Conservation (phyloP, 73 alveolate species). For the Tetrahymena elliotti region DNA sequence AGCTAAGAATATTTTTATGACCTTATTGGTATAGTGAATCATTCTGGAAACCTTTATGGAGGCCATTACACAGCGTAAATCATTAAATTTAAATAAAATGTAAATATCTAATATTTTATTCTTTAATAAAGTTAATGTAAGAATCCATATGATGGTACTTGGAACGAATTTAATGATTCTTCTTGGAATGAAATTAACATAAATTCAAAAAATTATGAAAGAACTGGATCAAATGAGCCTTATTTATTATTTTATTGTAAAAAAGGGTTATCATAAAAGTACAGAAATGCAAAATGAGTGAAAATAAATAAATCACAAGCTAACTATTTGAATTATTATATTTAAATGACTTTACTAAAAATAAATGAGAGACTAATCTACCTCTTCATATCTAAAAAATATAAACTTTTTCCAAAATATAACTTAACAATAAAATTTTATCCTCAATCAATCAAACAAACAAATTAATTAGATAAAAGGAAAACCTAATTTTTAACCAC, state of each 20-base stretch:
- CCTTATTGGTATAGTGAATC: constrained; percentile 31
- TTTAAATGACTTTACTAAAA: not conserved
- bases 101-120: not conserved
- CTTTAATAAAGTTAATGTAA: constrained; percentile 12
- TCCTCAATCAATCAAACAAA: no score
- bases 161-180: constrained; percentile 33
- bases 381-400: not conserved
- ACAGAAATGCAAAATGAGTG: not conserved
- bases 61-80: constrained; percentile 42
- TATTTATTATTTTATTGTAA: constrained; percentile 29
- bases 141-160: constrained; percentile 11
- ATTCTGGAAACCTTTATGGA: constrained; percentile 32
- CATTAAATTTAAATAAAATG: not conserved
- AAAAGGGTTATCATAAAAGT: not conserved
- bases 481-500: not conserved
- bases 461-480: not conserved
- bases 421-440: not conserved
- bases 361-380: not conserved
- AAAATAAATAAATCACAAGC: not conserved
- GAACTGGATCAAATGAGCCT: not conserved
- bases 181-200: constrained; percentile 13
- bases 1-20: not conserved
- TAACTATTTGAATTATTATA: not conserved
- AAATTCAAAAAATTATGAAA: not conserved
- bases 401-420: not conserved